A percentile compares a stretch with the other conserved stretches of the same genome.
Conservation (phyloP, 1,139 yeast species). For the Candida frijolesensis region DNA sequence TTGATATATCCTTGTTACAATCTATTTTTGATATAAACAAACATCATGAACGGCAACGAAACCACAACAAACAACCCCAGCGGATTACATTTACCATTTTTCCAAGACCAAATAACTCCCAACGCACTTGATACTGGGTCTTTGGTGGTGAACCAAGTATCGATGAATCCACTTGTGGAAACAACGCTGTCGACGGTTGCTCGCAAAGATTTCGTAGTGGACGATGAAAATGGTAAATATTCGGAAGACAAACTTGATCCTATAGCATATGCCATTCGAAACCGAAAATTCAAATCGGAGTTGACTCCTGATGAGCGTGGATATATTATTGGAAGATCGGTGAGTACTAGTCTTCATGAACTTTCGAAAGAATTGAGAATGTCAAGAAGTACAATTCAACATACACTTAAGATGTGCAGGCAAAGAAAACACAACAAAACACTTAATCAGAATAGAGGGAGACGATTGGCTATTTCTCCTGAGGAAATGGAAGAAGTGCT, state of each 20-base stretch:
- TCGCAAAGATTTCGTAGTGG: background rate
- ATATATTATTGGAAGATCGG: slow-evolving; percentile 6
- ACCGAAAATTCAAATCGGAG: slow-evolving; percentile 3
- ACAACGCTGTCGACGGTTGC: background rate
- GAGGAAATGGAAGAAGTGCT: slow-evolving; percentile 3
- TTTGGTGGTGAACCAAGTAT: slow-evolving; percentile 1
- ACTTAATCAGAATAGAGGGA: slow-evolving; percentile 6
- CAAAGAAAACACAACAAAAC: slow-evolving; percentile 5
- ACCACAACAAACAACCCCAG: background rate
- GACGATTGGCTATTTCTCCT: slow-evolving; percentile 3
- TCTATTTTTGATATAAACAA: no score
- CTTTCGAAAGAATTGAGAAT: slow-evolving; percentile 5
- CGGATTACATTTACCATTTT: slow-evolving; percentile 2
- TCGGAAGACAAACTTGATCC: slow-evolving; percentile 6
- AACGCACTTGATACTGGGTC: background rate
- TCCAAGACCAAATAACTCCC: slow-evolving; percentile 1
- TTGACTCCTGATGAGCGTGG: slow-evolving; percentile 7
- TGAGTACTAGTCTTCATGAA: slow-evolving; percentile 5
- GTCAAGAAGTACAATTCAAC: slow-evolving; percentile 6
- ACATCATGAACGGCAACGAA: background rate
- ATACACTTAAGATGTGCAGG: slow-evolving; percentile 6
- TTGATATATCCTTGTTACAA: no score
- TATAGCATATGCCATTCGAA: slow-evolving; percentile 4
- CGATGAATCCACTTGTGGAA: slow-evolving; percentile 1
- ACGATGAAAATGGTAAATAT: background rate